A percentile compares a stretch with the other conserved stretches of the same genome.
Conservation (phyloP, 805 yeast genomes). For the Cyberlindnera petersonii region DNA sequence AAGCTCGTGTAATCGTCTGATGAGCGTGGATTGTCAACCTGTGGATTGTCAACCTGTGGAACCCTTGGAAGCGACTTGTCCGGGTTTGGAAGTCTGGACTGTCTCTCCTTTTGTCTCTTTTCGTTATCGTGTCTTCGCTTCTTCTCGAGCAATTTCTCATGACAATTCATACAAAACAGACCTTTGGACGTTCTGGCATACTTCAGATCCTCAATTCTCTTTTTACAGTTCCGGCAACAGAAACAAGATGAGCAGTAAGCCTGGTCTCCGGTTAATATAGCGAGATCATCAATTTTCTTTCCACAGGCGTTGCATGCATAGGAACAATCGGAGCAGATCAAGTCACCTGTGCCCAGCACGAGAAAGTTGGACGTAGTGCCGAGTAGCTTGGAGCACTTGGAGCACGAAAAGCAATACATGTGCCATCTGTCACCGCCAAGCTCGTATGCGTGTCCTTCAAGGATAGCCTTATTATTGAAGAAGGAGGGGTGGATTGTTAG, state of each 20-base stretch:
- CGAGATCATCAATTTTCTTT: conserved; percentile 86
- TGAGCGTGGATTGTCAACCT: conserved; percentile 12
- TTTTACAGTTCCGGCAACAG: conserved; percentile 82
- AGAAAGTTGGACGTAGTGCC: conserved; percentile 88
- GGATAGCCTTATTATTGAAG: conserved; percentile 46
- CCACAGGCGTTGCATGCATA: conserved; percentile 83
- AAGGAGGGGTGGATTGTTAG: conserved; percentile 3
- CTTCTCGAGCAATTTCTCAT: conserved; percentile 73
- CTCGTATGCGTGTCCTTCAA: conserved; percentile 93
- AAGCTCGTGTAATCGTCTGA: conserved; percentile 11
- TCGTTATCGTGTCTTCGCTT: conserved; percentile 57
- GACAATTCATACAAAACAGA: conserved; percentile 88
- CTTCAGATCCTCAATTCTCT: conserved; percentile 78
- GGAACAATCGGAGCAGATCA: conserved; percentile 90
- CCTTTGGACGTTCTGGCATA: conserved; percentile 95
- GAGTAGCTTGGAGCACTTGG: conserved; percentile 70
- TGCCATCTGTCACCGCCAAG: conserved; percentile 96
- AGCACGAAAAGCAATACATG: conserved; percentile 85
- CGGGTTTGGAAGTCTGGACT: conserved; percentile 9
- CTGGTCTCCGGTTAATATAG: conserved; percentile 90
- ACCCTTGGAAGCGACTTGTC: conserved; percentile 25
- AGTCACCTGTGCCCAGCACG: conserved; percentile 87
- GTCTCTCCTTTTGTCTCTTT: conserved; percentile 21
- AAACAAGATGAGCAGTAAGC: conserved; percentile 92
- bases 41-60: conserved; percentile 17